Conservation (phyloP, 176 grass and related monocot species). For the Poa annua region DNA sequence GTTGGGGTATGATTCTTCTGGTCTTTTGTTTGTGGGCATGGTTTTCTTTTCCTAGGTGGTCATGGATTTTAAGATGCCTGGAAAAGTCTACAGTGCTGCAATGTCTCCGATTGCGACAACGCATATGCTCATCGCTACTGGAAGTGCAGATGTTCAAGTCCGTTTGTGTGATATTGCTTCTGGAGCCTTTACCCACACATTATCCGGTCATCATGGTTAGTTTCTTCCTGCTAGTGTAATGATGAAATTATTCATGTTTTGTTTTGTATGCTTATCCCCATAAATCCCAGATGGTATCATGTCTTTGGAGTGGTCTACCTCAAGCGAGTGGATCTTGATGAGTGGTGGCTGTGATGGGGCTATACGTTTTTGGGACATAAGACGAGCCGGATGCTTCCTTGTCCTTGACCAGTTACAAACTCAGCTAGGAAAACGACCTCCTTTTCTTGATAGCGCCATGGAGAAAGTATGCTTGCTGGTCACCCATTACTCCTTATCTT, state of each 20-base stretch:
- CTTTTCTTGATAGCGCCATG: slow-evolving; percentile 47
- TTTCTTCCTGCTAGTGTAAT: slow-evolving; percentile 35
- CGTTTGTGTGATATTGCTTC: slow-evolving; percentile 92
- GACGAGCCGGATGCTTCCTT: slow-evolving; percentile 82
- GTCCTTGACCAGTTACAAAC: slow-evolving; percentile 84
- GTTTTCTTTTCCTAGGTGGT: slow-evolving; percentile 60
- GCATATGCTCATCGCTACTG: slow-evolving; percentile 86
- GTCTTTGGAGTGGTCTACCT: slow-evolving; percentile 91
- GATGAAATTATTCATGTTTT: slow-evolving; percentile 23
- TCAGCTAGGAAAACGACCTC: slow-evolving; percentile 79
- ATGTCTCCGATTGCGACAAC: slow-evolving; percentile 83
- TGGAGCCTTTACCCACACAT: slow-evolving; percentile 93
- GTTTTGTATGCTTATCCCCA: slow-evolving; percentile 41
- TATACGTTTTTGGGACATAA: slow-evolving; percentile 98
- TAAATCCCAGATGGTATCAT: slow-evolving; percentile 83
- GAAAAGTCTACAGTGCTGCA: slow-evolving; percentile 70
- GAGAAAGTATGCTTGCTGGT: slow-evolving; percentile 49
- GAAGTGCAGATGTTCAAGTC: slow-evolving; percentile 88
- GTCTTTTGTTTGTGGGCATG: neutral
- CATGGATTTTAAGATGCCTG: slow-evolving; percentile 99
- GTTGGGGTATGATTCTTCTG: slow-evolving; percentile 19
- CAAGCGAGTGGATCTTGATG: slow-evolving; percentile 87
- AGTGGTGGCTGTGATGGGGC: slow-evolving; percentile 84
- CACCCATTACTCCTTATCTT: neutral
- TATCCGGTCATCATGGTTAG: slow-evolving; percentile 92